Evolutionary conservation across 352 stramenopile genomes (phyloP), one percentile per base, ranked within the genome.

Genomic region (Phytopythium cucurbitacearum): DNA sequence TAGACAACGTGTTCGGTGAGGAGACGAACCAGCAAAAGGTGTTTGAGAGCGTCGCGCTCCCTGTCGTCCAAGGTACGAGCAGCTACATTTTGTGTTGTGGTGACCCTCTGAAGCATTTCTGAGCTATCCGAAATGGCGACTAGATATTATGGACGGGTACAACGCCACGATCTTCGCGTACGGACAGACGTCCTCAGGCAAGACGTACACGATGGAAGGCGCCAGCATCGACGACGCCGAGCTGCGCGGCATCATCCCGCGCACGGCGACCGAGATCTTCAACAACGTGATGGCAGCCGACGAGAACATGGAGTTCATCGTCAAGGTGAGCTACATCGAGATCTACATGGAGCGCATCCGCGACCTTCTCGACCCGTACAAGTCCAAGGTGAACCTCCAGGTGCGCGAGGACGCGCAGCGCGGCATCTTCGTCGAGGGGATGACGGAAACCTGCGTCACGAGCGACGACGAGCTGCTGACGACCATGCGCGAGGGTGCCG

Each of bases 341-440:
- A 98, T 98, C 56, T 98, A 98, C 73, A 97, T 97, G 84, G 94
- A 98, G 67, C 76, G 80, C 33, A 97, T 98, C 49, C 79, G 89
- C 15, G 94, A 98, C 57, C 64, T 98, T 11, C 67, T 98, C 42
- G 89, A 97, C 58, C 72, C 76, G 49, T 94, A 94, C 70, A 94
- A 95, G 58, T 91, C 87, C 36, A 94, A 96, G 58, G 73, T 91
- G 13, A 97, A 97, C 59, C 59, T 97, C 16, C 88, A 94, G 57
- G 83, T 97, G 12, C 82, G 91, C 15, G 91, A 97, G 62, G 86
- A 97, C 60, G 64, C 73, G 2, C 69, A 94, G 48, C 76, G 85
- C 21, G 93, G 94, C 37, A 90, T 98, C 38, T 98, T 97, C 54
- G 87, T 98, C 15, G 89, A 96, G 45, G 89, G 90, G 5, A 95